Evolutionary conservation across 2,329 filamentous ascomycete species (phyloP), one percentile per base, ranked within the genome.

Genomic region (Hypocreales sp.): DNA sequence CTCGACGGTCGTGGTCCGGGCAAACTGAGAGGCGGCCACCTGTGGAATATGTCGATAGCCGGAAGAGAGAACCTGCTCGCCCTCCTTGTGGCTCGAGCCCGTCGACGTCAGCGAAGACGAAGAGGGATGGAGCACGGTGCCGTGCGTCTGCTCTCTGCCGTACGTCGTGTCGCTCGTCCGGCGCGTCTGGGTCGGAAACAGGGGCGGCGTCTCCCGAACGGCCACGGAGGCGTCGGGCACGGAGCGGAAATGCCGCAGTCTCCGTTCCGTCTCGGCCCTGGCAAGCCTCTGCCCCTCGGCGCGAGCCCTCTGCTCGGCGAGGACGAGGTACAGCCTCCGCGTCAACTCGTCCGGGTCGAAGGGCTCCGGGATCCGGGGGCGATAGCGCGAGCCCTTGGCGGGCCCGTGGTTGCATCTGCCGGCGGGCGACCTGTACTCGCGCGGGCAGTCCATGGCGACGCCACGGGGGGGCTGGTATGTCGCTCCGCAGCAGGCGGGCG

Each of bases 321-420:
- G 47, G 12, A 73, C 60, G 8, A 56, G 35, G 26, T 55, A 53
- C 15, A 75, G 53, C 12, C 67, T 61, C 18, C 60, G 56, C 8
- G 58, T 56, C 16, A 75, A 47, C 30, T 75, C 68, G 16, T 64
- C 56, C 0, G 70, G 54, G 33, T 74, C 67, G 24, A 73, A 46
- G 2, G 52, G 46, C 18, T 45, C 37, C 8, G 50, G 42, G 10
- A 20, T 20, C 10, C 10, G 7, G 18, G 18, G 10, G 18, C 18
- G n/a, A n/a, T n/a, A n/a, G n/a, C n/a, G n/a, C n/a, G n/a, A n/a
- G n/a, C 16, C 19, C 23, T 27, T 30, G 22, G 20, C 20, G 15
- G 22, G 11, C 4, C 13, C 13, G 21, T 29, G 27, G n/a, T 22
- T n/a, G n/a, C n/a, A n/a, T n/a, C n/a, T n/a, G n/a, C n/a, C n/a